Evolutionary conservation across 164 flowering plant species (phyloP).

Genomic region (Vitis labrusca): DNA sequence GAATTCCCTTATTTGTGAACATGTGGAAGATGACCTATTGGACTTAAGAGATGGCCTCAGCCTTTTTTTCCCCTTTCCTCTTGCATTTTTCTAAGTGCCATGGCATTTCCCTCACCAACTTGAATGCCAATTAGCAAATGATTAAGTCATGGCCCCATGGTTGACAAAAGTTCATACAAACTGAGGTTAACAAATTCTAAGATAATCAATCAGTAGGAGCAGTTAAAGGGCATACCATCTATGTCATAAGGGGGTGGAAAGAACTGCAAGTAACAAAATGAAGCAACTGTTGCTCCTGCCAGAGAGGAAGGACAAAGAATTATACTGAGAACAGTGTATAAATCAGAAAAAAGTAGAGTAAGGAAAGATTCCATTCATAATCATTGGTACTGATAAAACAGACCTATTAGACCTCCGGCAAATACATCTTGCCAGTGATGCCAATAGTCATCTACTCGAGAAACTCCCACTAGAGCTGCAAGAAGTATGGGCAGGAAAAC

Average conservation of each 20-base stretch:
- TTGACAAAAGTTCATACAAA: background rate
- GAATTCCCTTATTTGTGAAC: no score
- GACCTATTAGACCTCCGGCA: constrained; percentile 69
- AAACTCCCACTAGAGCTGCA: constrained; percentile 64
- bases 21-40: background rate
- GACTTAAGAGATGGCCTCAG: background rate
- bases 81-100: background rate
- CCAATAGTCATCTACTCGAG: constrained; percentile 86
- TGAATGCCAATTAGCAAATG: background rate
- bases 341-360: background rate
- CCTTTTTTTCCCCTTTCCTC: background rate
- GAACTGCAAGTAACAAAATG: constrained; percentile 84
- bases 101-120: background rate
- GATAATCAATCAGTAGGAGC: background rate
- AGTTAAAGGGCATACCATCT: constrained; percentile 38
- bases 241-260: constrained; percentile 75
- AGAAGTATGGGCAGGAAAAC: constrained; percentile 58
- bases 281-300: constrained; percentile 60
- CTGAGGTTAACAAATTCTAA: background rate
- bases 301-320: background rate
- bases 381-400: constrained; percentile 1
- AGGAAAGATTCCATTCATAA: background rate
- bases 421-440: constrained; percentile 79
- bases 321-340: background rate
- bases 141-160: background rate